Percentiles rank a stretch among this genome's conserved stretches.
Evolutionary conservation across 2,329 filamentous ascomycete species (phyloP).

Genomic region (Ophiostoma perfectum): DNA sequence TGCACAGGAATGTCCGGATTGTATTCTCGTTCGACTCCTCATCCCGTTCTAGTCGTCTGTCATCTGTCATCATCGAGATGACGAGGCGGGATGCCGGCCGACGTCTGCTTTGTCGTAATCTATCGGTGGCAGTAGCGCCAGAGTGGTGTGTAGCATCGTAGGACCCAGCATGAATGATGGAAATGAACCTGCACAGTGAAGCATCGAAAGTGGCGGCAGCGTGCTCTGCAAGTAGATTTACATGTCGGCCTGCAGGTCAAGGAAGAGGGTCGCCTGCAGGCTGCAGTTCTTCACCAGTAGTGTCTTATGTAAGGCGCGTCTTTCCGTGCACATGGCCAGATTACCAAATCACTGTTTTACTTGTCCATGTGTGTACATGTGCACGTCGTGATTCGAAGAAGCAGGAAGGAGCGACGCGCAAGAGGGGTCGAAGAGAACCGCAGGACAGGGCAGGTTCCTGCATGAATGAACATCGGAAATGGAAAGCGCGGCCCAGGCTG

Average conservation of each 20-base stretch:
- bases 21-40: not conserved
- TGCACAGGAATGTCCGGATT: too few species aligned
- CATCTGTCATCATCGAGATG: not conserved
- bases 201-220: not conserved
- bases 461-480: slow-evolving; percentile 7
- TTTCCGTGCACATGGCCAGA: too few species aligned
- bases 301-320: not conserved
- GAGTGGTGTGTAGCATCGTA: slow-evolving; percentile 5
- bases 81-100: not conserved
- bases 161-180: slow-evolving; percentile 11
- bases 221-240: not conserved
- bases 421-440: not conserved
- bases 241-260: not conserved
- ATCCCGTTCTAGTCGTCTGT: not conserved
- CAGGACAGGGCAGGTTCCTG: not conserved
- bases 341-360: too few species aligned
- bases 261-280: not conserved
- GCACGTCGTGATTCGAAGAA: not conserved
- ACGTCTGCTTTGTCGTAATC: not conserved
- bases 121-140: not conserved
- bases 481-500: slow-evolving; percentile 3
- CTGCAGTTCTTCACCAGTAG: not conserved
- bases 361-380: not conserved
- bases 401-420: slow-evolving; percentile 12
- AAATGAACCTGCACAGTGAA: slow-evolving; percentile 2